Percentiles rank a stretch among this genome's conserved stretches.
phyloP scores from a whole-genome alignment of 345 rosid genomes.

The Noccaea caerulescens region DNA sequence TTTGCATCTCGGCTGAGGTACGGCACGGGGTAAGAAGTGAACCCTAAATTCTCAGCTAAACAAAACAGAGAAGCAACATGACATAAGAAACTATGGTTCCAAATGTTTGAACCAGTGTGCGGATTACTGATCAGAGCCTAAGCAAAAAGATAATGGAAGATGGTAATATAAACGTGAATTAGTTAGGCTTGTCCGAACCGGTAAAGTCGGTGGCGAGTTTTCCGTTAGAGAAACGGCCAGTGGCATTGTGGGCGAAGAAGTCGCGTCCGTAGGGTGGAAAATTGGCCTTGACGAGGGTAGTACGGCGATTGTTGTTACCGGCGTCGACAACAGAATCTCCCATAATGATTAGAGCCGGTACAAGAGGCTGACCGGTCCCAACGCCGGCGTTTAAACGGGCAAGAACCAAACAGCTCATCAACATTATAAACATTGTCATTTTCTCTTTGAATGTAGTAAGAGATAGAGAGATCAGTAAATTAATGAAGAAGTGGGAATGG shows the following conservation, averaged over 20 bases:
- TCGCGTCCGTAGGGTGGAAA: conserved; percentile 67
- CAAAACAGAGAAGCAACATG: neutral
- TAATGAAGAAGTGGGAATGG: conserved; percentile 20
- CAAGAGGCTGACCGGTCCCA: conserved; percentile 38
- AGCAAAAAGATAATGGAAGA: neutral
- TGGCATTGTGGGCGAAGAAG: conserved; percentile 62
- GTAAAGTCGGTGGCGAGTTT: conserved; percentile 47
- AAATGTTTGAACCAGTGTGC: neutral
- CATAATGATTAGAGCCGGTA: conserved; percentile 50
- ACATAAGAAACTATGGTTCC: neutral
- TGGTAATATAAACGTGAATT: neutral
- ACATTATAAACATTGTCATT: conserved; percentile 6
- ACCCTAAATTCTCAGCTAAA: conserved; percentile 82
- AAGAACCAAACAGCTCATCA: conserved; percentile 25
- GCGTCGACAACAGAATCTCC: conserved; percentile 66
- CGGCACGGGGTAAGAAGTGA: conserved; percentile 75
- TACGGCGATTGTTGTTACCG: conserved; percentile 56
- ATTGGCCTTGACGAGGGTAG: conserved; percentile 57
- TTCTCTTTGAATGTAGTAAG: conserved; percentile 1
- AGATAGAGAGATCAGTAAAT: conserved; percentile 2
- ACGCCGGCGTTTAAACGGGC: conserved; percentile 10
- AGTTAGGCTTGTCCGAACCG: conserved; percentile 43
- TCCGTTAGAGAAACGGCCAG: conserved; percentile 74
- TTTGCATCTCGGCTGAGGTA: conserved; percentile 61
- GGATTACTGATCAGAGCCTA: neutral